Percentiles rank a stretch among this genome's conserved stretches.
These are phyloP conservation scores for Chaetomium globosum DNA, from an alignment of 2,329 filamentous ascomycete species.

Conservation along the genomic window DNA sequence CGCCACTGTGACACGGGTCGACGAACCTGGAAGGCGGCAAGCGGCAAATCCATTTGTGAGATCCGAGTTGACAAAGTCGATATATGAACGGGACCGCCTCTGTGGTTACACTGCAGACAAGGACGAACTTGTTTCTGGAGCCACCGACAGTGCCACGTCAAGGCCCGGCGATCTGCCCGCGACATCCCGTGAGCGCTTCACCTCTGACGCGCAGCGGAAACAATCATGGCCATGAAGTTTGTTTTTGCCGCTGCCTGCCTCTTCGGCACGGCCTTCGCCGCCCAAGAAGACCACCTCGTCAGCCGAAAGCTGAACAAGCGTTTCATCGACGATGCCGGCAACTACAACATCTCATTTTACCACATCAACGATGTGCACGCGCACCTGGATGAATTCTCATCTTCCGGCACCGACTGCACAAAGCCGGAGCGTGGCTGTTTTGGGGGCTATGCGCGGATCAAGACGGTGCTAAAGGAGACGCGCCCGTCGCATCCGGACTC, in stretches of 20 bases:
- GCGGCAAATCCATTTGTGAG: not conserved
- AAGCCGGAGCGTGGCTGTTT: conserved; percentile 60
- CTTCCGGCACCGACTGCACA: conserved; percentile 64
- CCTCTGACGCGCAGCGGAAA: not conserved
- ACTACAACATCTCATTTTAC: conserved; percentile 65
- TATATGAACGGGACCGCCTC: not conserved
- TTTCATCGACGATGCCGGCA: conserved; percentile 51
- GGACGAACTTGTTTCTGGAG: not conserved
- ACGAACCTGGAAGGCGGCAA: not conserved
- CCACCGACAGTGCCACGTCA: not conserved
- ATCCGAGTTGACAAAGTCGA: not conserved
- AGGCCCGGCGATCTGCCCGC: not conserved
- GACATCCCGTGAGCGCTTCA: not conserved
- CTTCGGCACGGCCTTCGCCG: conserved; percentile 1
- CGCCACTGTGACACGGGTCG: not conserved
- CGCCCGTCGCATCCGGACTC: conserved; percentile 62
- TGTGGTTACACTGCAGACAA: conserved; percentile 7
- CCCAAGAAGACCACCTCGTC: conserved; percentile 51
- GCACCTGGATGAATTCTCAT: conserved; percentile 65
- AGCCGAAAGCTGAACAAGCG: conserved; percentile 53
- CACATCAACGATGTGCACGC: conserved; percentile 72
- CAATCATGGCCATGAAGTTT: conserved; percentile 13
- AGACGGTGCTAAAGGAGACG: conserved; percentile 60
- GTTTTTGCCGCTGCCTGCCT: conserved; percentile 21
- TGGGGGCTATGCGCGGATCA: conserved; percentile 67